Percentiles rank a stretch among this genome's conserved stretches.
Evolutionary conservation across 2,329 filamentous ascomycete species (phyloP).

Genomic region (Exutisphaerella laricina): DNA sequence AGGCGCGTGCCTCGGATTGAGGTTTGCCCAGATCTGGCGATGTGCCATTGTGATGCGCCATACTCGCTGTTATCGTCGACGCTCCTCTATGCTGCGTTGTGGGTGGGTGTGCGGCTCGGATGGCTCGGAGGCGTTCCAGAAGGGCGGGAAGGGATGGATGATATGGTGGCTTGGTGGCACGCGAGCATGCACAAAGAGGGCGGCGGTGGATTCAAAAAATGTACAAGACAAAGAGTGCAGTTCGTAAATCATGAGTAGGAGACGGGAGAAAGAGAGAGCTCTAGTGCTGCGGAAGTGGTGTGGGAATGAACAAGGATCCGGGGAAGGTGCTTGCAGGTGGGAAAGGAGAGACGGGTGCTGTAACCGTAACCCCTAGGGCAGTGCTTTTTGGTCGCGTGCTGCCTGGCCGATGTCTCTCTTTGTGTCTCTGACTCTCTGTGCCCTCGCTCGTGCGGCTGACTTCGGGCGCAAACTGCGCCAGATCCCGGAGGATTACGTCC

Average conservation of each 20-base stretch:
- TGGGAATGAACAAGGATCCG: not conserved
- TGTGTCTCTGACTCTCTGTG: too few species aligned
- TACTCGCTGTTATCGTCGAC: not conserved
- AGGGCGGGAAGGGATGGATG: not conserved
- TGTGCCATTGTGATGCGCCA: slow-evolving; percentile 2
- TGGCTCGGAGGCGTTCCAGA: not conserved
- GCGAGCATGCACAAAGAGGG: not conserved
- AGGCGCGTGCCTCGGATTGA: slow-evolving; percentile 23
- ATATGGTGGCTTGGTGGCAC: not conserved
- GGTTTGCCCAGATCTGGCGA: slow-evolving; percentile 22
- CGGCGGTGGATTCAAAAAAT: not conserved
- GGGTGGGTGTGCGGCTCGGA: not conserved
- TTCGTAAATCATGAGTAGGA: not conserved
- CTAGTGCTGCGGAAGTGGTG: not conserved
- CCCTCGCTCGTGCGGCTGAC: too few species aligned
- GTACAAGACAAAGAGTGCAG: not conserved
- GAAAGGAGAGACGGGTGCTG: too few species aligned
- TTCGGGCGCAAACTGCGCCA: too few species aligned
- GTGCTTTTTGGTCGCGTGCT: not conserved
- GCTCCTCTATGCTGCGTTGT: not conserved
- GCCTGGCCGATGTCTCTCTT: not conserved
- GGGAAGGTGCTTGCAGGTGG: not conserved
- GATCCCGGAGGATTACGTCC: too few species aligned
- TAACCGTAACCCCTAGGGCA: too few species aligned
- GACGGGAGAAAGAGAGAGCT: not conserved